A percentile compares a stretch with the other conserved stretches of the same genome.
Evolutionary conservation across 2,329 filamentous ascomycete genomes (phyloP).

Genomic region (Acephala macrosclerotiorum): DNA sequence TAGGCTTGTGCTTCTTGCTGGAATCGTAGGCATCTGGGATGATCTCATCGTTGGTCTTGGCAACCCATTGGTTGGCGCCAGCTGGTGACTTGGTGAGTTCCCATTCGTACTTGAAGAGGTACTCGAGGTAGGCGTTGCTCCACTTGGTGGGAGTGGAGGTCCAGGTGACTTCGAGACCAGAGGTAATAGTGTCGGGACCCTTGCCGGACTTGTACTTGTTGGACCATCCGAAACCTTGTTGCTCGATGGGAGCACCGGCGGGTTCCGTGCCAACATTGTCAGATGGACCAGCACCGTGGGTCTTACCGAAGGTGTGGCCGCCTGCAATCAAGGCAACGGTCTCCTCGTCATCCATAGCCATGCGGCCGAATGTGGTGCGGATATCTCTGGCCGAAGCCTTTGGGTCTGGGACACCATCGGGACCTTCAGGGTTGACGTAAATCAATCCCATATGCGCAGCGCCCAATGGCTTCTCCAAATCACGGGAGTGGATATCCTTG

Average conservation of each 20-base stretch:
- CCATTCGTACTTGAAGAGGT: slow-evolving; percentile 82
- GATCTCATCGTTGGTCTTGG: slow-evolving; percentile 70
- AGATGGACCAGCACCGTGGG: slow-evolving; percentile 73
- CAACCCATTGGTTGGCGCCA: slow-evolving; percentile 79
- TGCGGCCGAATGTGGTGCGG: slow-evolving; percentile 76
- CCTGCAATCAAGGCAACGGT: slow-evolving; percentile 81
- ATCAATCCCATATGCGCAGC: slow-evolving; percentile 80
- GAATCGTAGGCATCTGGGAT: slow-evolving; percentile 76
- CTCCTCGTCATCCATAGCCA: slow-evolving; percentile 87
- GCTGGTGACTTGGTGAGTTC: slow-evolving; percentile 77
- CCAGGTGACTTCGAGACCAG: slow-evolving; percentile 81
- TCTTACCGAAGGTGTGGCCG: slow-evolving; percentile 83
- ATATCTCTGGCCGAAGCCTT: slow-evolving; percentile 75
- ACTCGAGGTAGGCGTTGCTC: slow-evolving; percentile 78
- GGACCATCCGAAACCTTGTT: slow-evolving; percentile 77
- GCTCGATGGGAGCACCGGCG: slow-evolving; percentile 66
- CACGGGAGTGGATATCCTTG: slow-evolving; percentile 62
- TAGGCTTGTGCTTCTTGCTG: slow-evolving; percentile 76
- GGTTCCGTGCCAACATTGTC: slow-evolving; percentile 74
- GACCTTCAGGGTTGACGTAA: slow-evolving; percentile 83
- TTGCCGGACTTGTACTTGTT: slow-evolving; percentile 71
- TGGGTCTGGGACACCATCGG: slow-evolving; percentile 75
- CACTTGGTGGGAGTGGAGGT: slow-evolving; percentile 78
- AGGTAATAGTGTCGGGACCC: slow-evolving; percentile 77
- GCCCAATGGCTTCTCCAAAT: slow-evolving; percentile 72